Base-by-base conservation (phyloP, 108 stramenopile genomes). In the Nitzschia sp. region DNA sequence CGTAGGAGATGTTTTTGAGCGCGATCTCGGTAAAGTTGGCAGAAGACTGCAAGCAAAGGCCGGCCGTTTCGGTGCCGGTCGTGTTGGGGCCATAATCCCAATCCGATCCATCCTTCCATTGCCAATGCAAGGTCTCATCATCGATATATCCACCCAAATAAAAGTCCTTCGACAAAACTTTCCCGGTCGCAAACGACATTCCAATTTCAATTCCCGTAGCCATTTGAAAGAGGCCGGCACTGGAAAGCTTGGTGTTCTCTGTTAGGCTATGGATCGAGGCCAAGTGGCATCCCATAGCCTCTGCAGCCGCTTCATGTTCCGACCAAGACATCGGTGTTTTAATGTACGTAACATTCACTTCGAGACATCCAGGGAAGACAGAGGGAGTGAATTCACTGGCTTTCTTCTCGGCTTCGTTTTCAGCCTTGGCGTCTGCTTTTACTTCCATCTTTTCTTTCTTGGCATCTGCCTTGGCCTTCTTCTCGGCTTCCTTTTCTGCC, bases 1-100 rank as follows among this genome's bases (percentile, higher is more conserved):
- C 59, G 15, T 17, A 41, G 23, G 36, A 21, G 23, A 61, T 36
- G 22, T 61, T 61, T 13, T 17, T 35, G 13, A 61, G 3, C 8
- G 9, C 15, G 36, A 61, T 36, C 22, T 61, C 59, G 8, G 59
- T 61, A 61, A 61, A 61, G 59, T 36, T 61, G 34, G 41, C 19
- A n/a, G 34, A 41, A 21, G 59, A 36, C 19, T 36, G 5, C 34
- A 61, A 23, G 41, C 59, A 61, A 16, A n/a, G 4, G 21, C 48
- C 48, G 5, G 48, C 17, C 19, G 48, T 8, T 8, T 8, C 48
- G 19, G 35, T 36, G 13, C 17, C 59, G 36, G 59, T 41, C 15
- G 59, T 41, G 22, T 61, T 61, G 5, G 36, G 34, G 19, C 59
- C 59, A 61, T 28, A 61, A 28, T 61, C 59, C 36, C 38, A 61